phyloP scores from a whole-genome alignment of 352 stramenopile genomes.

The Pseudoperonospora humuli region DNA sequence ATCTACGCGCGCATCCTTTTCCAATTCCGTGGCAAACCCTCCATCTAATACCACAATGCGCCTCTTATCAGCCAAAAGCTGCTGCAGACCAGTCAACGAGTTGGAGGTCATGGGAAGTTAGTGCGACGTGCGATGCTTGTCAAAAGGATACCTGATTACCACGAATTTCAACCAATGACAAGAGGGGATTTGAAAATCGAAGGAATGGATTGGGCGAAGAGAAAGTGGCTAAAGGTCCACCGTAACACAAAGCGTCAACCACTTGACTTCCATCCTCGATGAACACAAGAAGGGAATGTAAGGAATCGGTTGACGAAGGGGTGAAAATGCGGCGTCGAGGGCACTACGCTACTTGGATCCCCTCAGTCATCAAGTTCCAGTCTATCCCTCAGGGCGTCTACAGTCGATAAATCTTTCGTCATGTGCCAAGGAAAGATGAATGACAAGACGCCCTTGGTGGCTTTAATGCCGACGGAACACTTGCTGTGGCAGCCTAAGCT shows the following conservation, averaged over 20 bases:
- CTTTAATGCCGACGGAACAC: conserved; percentile 1
- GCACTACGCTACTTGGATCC: no score
- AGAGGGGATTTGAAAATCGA: background rate
- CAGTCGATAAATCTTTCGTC: background rate
- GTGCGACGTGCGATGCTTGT: conserved; percentile 13
- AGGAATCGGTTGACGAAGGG: conserved; percentile 2
- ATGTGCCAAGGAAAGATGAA: conserved; percentile 22
- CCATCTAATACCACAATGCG: conserved; percentile 63
- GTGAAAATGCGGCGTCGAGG: conserved; percentile 14
- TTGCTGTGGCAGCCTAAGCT: conserved; percentile 58
- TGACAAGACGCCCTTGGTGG: conserved; percentile 23
- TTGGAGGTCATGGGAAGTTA: conserved; percentile 15
- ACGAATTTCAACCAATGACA: conserved; percentile 5
- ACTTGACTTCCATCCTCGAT: conserved; percentile 7
- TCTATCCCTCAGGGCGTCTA: background rate
- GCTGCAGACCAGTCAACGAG: conserved; percentile 29
- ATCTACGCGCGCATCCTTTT: conserved; percentile 60
- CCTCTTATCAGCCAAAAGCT: conserved; percentile 19
- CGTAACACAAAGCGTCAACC: conserved; percentile 8
- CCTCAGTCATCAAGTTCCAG: conserved; percentile 21
- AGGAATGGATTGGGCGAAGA: conserved; percentile 10
- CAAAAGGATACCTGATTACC: conserved; percentile 3
- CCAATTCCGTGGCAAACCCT: conserved; percentile 68
- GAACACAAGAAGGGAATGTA: background rate
- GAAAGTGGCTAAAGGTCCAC: background rate